Evolutionary conservation across 1,284 basidiomycete species (phyloP).

Genomic region (Cryptococcus hybrid): DNA sequence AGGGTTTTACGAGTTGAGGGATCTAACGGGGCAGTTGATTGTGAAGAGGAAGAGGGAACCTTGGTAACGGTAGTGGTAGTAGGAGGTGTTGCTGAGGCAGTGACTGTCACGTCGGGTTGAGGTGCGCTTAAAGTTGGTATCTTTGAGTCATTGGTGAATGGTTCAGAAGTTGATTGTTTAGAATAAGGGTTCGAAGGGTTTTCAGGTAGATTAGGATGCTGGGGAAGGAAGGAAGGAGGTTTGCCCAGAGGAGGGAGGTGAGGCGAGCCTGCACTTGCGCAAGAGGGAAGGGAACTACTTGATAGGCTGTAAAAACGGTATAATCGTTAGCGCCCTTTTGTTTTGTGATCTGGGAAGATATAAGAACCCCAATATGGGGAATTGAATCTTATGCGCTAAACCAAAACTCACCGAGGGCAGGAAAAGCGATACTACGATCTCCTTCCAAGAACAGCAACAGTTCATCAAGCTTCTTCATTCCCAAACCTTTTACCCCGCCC

Average conservation of each 20-base stretch:
- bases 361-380: too few relatives aligned
- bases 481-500: constrained; percentile 41
- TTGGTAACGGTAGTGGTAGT: background rate
- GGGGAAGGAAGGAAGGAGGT: constrained; percentile 26
- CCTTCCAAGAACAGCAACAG: constrained; percentile 45
- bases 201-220: constrained; percentile 19
- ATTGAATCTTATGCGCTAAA: too few relatives aligned
- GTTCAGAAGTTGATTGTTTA: constrained; percentile 1
- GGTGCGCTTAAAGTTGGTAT: background rate
- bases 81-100: background rate
- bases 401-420: constrained; percentile 37
- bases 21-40: background rate
- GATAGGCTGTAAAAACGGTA: constrained; percentile 31
- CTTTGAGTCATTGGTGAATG: background rate
- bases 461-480: constrained; percentile 39
- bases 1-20: constrained; percentile 20
- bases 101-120: background rate
- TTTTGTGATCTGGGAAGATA: background rate
- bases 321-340: background rate
- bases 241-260: constrained; percentile 39
- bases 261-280: constrained; percentile 51
- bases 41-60: background rate
- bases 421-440: constrained; percentile 47
- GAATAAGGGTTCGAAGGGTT: constrained; percentile 30
- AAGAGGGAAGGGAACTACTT: constrained; percentile 51